phyloP scores from a whole-genome alignment of 306 rosid species.

The Vicia villosa region DNA sequence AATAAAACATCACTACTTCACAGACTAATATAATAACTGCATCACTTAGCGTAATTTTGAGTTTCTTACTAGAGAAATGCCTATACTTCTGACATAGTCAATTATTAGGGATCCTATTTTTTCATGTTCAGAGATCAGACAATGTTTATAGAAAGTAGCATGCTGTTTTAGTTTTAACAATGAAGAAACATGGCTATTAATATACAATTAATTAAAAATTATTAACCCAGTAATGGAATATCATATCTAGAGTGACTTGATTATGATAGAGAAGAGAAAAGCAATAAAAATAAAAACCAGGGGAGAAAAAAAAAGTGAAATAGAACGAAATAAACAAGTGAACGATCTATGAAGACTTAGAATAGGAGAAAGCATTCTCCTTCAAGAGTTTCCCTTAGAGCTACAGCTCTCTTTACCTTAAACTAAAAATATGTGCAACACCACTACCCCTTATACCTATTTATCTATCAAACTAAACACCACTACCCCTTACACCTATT shows the following conservation, averaged over 20 bases:
- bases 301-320: not conserved
- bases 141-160: not conserved
- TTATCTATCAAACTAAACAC: too few species aligned
- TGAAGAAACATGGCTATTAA: not conserved
- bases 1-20: not conserved
- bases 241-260: not conserved
- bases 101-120: not conserved
- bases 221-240: not conserved
- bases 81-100: not conserved
- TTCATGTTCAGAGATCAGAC: not conserved
- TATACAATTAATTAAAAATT: conserved; percentile 5
- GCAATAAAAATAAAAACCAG: not conserved
- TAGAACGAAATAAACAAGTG: not conserved
- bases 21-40: not conserved
- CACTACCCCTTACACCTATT: too few species aligned
- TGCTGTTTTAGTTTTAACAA: conserved; percentile 8
- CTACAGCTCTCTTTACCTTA: not conserved
- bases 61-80: conserved; percentile 14
- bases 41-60: not conserved
- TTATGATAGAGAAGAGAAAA: conserved; percentile 5
- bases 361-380: not conserved
- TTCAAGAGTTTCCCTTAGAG: not conserved
- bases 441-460: not conserved
- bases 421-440: not conserved
- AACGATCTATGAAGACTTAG: not conserved